Conservation (phyloP, 257 asterid species). For the Jacaranda copaia region DNA sequence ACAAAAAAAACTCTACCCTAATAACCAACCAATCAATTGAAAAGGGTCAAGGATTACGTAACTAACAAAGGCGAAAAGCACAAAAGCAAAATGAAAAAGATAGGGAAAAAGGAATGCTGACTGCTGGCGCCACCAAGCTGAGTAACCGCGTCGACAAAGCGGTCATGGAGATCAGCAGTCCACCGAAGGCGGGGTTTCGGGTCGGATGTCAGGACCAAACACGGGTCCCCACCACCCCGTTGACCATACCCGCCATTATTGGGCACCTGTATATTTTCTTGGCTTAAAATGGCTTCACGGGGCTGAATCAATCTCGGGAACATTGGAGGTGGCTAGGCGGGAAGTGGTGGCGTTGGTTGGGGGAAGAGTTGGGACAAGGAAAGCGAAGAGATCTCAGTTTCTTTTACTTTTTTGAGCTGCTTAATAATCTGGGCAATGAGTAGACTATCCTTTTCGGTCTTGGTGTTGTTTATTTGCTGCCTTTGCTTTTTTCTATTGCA, state of each 20-base stretch:
- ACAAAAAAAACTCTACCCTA: neutral
- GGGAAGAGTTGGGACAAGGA: conserved; percentile 16
- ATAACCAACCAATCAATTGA: conserved; percentile 12
- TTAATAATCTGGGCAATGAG: conserved; percentile 37
- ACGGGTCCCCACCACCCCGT: conserved; percentile 62
- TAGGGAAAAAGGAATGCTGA: conserved; percentile 47
- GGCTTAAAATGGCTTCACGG: conserved; percentile 46
- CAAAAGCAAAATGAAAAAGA: neutral
- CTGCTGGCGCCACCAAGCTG: conserved; percentile 88
- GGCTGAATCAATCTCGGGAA: conserved; percentile 71
- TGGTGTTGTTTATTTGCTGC: conserved; percentile 44
- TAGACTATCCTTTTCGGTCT: conserved; percentile 33
- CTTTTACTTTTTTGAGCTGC: conserved; percentile 23
- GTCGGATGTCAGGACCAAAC: conserved; percentile 75
- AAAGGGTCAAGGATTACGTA: conserved; percentile 1
- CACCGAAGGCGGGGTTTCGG: conserved; percentile 87
- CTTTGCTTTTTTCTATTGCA: conserved; percentile 38
- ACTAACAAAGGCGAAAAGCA: neutral
- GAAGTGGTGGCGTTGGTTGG: neutral
- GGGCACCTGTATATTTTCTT: conserved; percentile 38
- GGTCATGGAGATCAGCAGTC: conserved; percentile 86
- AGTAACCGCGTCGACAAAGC: conserved; percentile 83
- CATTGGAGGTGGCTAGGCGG: conserved; percentile 44
- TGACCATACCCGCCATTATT: conserved; percentile 46
- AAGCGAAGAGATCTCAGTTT: conserved; percentile 39